Conservation (phyloP, 768 basidiomycete genomes). For the Rhodotorula babjevae region DNA sequence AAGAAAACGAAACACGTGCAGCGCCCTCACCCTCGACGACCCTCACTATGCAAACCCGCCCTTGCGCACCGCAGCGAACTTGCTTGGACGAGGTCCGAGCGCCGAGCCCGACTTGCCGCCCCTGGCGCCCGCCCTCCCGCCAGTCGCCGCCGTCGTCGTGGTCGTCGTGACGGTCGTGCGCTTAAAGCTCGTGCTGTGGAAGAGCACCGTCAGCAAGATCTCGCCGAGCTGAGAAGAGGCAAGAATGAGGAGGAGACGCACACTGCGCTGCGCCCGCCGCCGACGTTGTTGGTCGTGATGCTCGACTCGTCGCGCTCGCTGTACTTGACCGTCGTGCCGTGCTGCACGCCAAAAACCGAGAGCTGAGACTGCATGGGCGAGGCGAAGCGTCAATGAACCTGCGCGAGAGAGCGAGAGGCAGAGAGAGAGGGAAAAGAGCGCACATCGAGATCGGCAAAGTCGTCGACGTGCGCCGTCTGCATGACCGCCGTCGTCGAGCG, state of each 20-base stretch:
- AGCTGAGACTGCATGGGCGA: conserved; percentile 2
- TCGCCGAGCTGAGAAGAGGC: not conserved
- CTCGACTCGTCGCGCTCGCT: conserved; percentile 14
- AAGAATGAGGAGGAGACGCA: conserved; percentile 1
- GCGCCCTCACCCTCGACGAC: too few species aligned
- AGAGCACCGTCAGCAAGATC: not conserved
- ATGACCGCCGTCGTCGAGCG: not conserved
- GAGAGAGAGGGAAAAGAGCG: not conserved
- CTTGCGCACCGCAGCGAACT: conserved; percentile 1
- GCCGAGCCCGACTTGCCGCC: not conserved
- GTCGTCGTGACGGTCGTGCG: not conserved
- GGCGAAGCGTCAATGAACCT: not conserved
- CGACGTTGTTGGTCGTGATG: not conserved
- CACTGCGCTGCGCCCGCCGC: conserved; percentile 18
- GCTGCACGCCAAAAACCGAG: not conserved
- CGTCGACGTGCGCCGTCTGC: not conserved
- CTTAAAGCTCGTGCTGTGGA: conserved; percentile 27
- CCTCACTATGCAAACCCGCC: not conserved
- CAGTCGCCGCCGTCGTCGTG: not conserved
- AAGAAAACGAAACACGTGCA: too few species aligned
- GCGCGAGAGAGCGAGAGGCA: too few species aligned
- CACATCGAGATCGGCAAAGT: conserved; percentile 19
- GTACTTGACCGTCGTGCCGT: conserved; percentile 5
- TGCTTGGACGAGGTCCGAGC: conserved; percentile 18
- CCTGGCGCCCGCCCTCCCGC: not conserved